Evolutionary conservation across 768 basidiomycete genomes (phyloP), one percentile per base, ranked within the genome.

Genomic region (Obba rivulosa): DNA sequence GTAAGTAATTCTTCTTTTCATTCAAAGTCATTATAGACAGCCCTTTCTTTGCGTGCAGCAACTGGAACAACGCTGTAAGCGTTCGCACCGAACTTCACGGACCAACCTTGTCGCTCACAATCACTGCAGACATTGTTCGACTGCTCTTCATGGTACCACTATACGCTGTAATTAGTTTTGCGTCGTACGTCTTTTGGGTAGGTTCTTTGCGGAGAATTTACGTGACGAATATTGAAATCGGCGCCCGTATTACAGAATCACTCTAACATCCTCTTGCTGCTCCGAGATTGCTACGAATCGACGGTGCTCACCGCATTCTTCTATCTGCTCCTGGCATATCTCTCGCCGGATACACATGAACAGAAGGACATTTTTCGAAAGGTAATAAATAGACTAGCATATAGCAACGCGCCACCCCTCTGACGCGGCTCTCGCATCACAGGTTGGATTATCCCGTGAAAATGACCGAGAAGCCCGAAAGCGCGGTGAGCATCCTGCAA

Each of bases 121-220:
- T 20, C 2, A 40, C 31, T 41, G 3, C 48, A 85, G 82, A 86
- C 60, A 84, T 87, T 56, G 75, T 87, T 41, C 81, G 87, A 8
- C 66, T 89, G 17, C 72, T 91, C 20, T 79, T 89, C 65, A 81
- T 91, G 81, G 84, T 87, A 2, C 85, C 86, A 2, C 72, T 87
- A 25, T 91, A 91, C 60, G 80, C 83, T 8, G 58, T 76, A 34
- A 78, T 84, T 62, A 83, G 79, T 57, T 74, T 83, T 48, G 73
- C 78, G 1, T 84, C 84, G 4, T 89, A 81, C 64, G 65, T 85
- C 24, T 85, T 82, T 66, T 87, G 83, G 81, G 83, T 82, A 59
- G 52, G 68, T 64, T 37, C 25, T 20, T 16, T 11, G 4, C 20
- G 21, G 14, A 23, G 17, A 5, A 13, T 31, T 5, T 13, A 31